Evolutionary conservation across 2,329 filamentous ascomycete genomes (phyloP).

Genomic region (Sporothrix variecibatus): DNA sequence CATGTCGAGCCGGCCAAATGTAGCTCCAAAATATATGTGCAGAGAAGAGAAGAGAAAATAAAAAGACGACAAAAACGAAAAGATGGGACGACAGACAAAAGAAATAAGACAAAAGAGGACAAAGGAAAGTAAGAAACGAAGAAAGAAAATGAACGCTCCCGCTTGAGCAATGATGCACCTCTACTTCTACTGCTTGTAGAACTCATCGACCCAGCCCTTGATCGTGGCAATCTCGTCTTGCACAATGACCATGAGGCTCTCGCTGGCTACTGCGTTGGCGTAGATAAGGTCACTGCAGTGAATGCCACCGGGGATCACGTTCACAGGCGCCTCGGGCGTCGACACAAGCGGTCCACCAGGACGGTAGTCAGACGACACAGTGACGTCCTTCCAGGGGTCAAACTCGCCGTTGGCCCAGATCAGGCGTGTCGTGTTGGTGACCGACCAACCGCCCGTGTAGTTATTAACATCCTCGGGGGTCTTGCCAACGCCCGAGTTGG

Average conservation of each 20-base stretch:
- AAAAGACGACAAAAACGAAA: neutral
- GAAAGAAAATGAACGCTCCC: neutral
- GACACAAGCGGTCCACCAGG: slow-evolving; percentile 43
- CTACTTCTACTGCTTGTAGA: slow-evolving; percentile 35
- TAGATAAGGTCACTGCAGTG: slow-evolving; percentile 47
- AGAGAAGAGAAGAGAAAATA: slow-evolving; percentile 6
- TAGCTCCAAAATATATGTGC: slow-evolving; percentile 6
- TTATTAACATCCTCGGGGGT: slow-evolving; percentile 41
- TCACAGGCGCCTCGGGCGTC: slow-evolving; percentile 39
- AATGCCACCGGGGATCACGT: slow-evolving; percentile 41
- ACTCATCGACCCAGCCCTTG: slow-evolving; percentile 57
- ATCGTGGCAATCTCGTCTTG: slow-evolving; percentile 55
- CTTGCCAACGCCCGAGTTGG: slow-evolving; percentile 36
- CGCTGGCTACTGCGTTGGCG: slow-evolving; percentile 53
- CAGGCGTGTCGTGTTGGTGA: slow-evolving; percentile 44
- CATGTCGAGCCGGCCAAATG: neutral
- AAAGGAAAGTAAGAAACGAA: neutral
- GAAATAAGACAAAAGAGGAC: neutral
- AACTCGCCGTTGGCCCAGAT: slow-evolving; percentile 46
- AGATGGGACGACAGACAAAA: neutral
- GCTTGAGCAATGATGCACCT: neutral
- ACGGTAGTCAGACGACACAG: slow-evolving; percentile 42
- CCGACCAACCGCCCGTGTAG: slow-evolving; percentile 45
- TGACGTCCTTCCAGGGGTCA: slow-evolving; percentile 46
- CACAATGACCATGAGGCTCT: slow-evolving; percentile 51